Percentiles rank a stretch among this genome's conserved stretches.
Evolutionary conservation across 116 monocot genomes (phyloP).

Genomic region (Cymodocea nodosa): DNA sequence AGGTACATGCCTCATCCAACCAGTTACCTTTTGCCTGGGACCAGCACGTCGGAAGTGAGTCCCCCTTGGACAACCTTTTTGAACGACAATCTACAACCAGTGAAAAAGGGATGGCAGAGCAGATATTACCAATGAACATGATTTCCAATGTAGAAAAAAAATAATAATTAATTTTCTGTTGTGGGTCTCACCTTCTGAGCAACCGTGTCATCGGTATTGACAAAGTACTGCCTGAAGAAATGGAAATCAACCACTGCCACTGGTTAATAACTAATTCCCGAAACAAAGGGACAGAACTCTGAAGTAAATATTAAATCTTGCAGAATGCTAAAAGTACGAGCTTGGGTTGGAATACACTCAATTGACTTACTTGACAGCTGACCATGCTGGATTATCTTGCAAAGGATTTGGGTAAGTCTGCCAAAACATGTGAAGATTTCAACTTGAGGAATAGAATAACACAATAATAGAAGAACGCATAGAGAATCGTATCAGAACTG

Average conservation of each 20-base stretch:
- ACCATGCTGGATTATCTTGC: conserved; percentile 80
- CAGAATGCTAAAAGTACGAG: not conserved
- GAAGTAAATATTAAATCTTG: too few relatives aligned
- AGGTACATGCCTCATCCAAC: not conserved
- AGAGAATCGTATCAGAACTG: too few relatives aligned
- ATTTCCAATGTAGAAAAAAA: not conserved
- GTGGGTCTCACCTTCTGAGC: conserved; percentile 31
- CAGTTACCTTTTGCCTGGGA: conserved; percentile 61
- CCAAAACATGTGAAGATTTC: not conserved
- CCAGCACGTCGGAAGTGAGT: conserved; percentile 91
- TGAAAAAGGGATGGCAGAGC: too few relatives aligned
- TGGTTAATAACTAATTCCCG: not conserved
- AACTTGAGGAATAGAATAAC: too few relatives aligned
- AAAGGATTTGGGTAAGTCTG: conserved; percentile 76
- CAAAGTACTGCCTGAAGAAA: conserved; percentile 59
- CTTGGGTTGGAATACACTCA: not conserved
- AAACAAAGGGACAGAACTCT: not conserved
- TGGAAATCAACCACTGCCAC: not conserved
- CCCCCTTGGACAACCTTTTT: conserved; percentile 41
- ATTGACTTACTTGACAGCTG: conserved; percentile 61
- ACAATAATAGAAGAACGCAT: too few relatives aligned
- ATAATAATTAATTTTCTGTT: not conserved
- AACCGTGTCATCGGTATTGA: conserved; percentile 59
- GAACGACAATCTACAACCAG: conserved; percentile 51
- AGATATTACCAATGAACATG: not conserved